phyloP scores from a whole-genome alignment of 495 filamentous ascomycete genomes.

The Penicillium goetzii region DNA sequence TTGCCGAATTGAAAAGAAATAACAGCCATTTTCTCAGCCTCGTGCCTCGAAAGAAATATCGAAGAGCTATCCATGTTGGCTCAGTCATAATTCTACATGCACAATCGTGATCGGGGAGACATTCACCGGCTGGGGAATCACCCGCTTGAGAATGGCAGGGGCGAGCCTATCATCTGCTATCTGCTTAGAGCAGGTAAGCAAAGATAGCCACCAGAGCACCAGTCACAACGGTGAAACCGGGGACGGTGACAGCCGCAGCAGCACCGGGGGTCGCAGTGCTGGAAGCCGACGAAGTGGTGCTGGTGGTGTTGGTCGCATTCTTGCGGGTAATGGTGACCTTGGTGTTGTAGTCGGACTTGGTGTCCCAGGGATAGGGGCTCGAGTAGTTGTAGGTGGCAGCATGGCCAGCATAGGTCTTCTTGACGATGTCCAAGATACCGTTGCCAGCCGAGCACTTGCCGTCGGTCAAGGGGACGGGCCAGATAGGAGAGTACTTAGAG shows the following conservation, averaged over 20 bases:
- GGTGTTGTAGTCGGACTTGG: slow-evolving; percentile 28
- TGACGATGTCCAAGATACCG: slow-evolving; percentile 45
- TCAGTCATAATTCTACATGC: neutral
- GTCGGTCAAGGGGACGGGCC: slow-evolving; percentile 47
- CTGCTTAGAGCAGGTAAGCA: slow-evolving; percentile 17
- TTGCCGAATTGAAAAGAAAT: neutral
- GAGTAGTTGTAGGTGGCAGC: slow-evolving; percentile 46
- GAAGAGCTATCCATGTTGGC: neutral
- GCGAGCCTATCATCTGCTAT: neutral
- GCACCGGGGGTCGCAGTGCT: neutral
- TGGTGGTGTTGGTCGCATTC: slow-evolving; percentile 11
- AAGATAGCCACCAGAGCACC: slow-evolving; percentile 23
- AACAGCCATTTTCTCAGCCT: neutral
- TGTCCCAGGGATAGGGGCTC: slow-evolving; percentile 36
- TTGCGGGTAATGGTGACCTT: slow-evolving; percentile 39
- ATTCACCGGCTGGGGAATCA: neutral
- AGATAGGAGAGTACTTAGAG: slow-evolving; percentile 38
- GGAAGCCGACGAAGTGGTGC: slow-evolving; percentile 13
- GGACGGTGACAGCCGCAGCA: slow-evolving; percentile 9
- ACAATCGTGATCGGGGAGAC: neutral
- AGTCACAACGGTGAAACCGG: slow-evolving; percentile 12
- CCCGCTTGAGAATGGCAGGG: neutral
- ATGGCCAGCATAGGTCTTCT: slow-evolving; percentile 39
- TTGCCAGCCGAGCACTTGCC: slow-evolving; percentile 49
- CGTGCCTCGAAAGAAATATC: neutral